Conservation (phyloP, 1,139 yeast genomes). For the Scheffersomyces illinoinensis region DNA sequence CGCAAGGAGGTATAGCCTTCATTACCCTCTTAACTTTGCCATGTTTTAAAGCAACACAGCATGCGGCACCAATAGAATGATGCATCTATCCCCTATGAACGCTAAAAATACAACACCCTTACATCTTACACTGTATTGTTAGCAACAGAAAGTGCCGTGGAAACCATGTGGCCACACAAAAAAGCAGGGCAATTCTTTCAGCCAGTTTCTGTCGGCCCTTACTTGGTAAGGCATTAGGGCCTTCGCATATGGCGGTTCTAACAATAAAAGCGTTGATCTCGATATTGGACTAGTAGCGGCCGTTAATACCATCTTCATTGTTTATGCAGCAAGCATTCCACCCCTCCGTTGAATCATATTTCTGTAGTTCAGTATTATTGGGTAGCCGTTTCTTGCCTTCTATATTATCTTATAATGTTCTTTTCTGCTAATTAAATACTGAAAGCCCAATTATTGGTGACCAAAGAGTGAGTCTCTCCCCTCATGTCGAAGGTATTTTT, state of each 20-base stretch:
- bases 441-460: not conserved
- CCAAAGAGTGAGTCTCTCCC: not conserved
- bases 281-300: not conserved
- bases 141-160: not conserved
- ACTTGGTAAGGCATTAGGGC: not conserved
- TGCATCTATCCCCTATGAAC: not conserved
- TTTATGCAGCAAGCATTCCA: not conserved
- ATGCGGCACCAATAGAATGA: not conserved
- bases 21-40: not conserved
- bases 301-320: not conserved
- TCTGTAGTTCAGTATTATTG: too few species aligned
- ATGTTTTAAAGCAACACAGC: not conserved
- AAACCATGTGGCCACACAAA: not conserved
- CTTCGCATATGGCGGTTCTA: not conserved
- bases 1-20: too few species aligned
- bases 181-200: not conserved
- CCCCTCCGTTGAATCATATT: not conserved
- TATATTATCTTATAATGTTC: not conserved
- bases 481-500: not conserved
- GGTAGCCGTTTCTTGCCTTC: not conserved
- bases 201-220: not conserved
- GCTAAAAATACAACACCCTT: not conserved
- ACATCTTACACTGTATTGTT: not conserved
- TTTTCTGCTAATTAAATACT: not conserved
- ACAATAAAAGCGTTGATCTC: not conserved